A percentile compares a stretch with the other conserved stretches of the same genome.
Evolutionary conservation across 2,329 filamentous ascomycete genomes (phyloP).

Genomic region (Myriosclerotinia scirpicola): DNA sequence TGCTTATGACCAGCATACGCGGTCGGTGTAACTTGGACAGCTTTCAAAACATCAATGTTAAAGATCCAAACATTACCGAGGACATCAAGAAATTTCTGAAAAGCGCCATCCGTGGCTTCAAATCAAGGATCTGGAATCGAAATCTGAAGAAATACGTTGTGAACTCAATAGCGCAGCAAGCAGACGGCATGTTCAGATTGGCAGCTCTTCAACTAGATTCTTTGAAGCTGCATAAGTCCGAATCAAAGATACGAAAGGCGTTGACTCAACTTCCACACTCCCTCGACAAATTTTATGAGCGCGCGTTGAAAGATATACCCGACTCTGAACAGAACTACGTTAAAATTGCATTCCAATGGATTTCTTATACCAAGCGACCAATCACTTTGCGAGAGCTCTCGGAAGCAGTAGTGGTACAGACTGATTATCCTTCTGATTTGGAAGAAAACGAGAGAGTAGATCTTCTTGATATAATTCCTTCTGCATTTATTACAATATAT

Average conservation of each 20-base stretch:
- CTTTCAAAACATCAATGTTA: neutral
- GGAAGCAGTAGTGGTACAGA: conserved; percentile 9
- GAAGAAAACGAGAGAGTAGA: too few relatives aligned
- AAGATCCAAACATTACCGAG: neutral
- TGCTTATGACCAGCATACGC: too few relatives aligned
- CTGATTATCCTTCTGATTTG: neutral
- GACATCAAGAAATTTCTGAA: neutral
- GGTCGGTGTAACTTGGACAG: too few relatives aligned
- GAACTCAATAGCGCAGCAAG: neutral
- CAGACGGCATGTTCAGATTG: conserved; percentile 27
- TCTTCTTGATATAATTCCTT: neutral
- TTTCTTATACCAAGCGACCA: conserved; percentile 27
- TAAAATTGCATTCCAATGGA: conserved; percentile 31
- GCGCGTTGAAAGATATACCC: conserved; percentile 15
- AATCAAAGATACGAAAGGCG: neutral
- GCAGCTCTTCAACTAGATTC: conserved; percentile 29
- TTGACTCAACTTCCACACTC: conserved; percentile 24
- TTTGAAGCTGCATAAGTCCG: neutral
- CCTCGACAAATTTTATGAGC: conserved; percentile 27
- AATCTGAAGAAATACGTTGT: neutral
- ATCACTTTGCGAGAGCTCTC: conserved; percentile 4
- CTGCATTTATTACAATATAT: neutral
- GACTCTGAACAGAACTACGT: conserved; percentile 12
- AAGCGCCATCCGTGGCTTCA: neutral
- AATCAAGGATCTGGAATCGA: neutral